phyloP scores from a whole-genome alignment of 2,329 filamentous ascomycete genomes.

The Exutisphaerella laricina region DNA sequence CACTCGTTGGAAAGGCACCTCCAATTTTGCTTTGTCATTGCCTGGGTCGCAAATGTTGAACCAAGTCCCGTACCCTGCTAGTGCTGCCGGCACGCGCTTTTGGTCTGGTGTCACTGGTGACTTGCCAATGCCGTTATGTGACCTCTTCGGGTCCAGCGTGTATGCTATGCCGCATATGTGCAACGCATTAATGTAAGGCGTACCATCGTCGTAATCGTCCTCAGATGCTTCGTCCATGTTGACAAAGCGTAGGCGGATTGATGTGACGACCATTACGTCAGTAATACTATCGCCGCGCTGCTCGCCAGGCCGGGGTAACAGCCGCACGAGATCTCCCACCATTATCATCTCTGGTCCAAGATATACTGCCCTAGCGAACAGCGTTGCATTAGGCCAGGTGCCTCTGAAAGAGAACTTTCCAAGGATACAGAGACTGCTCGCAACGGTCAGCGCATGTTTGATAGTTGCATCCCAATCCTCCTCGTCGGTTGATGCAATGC shows the following conservation, averaged over 20 bases:
- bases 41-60: slow-evolving; percentile 44
- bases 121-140: slow-evolving; percentile 31
- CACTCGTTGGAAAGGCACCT: slow-evolving; percentile 48
- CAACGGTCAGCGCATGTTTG: slow-evolving; percentile 47
- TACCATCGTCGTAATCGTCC: slow-evolving; percentile 41
- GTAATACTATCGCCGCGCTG: slow-evolving; percentile 32
- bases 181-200: slow-evolving; percentile 41
- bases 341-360: slow-evolving; percentile 53
- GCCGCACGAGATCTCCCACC: slow-evolving; percentile 50
- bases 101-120: slow-evolving; percentile 16
- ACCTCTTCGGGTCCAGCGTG: slow-evolving; percentile 33
- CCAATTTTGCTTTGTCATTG: slow-evolving; percentile 35
- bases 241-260: slow-evolving; percentile 47
- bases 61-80: slow-evolving; percentile 45
- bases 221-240: slow-evolving; percentile 45
- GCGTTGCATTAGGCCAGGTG: slow-evolving; percentile 48
- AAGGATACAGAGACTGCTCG: slow-evolving; percentile 49
- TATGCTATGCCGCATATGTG: slow-evolving; percentile 49
- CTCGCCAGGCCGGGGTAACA: slow-evolving; percentile 32
- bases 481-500: slow-evolving; percentile 39
- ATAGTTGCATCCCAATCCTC: slow-evolving; percentile 50
- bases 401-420: slow-evolving; percentile 51
- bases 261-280: slow-evolving; percentile 51
- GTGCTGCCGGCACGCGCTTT: slow-evolving; percentile 19
- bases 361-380: slow-evolving; percentile 52